phyloP scores from a whole-genome alignment of 2,329 filamentous ascomycete genomes.

The Paecilomyces fulvus region DNA sequence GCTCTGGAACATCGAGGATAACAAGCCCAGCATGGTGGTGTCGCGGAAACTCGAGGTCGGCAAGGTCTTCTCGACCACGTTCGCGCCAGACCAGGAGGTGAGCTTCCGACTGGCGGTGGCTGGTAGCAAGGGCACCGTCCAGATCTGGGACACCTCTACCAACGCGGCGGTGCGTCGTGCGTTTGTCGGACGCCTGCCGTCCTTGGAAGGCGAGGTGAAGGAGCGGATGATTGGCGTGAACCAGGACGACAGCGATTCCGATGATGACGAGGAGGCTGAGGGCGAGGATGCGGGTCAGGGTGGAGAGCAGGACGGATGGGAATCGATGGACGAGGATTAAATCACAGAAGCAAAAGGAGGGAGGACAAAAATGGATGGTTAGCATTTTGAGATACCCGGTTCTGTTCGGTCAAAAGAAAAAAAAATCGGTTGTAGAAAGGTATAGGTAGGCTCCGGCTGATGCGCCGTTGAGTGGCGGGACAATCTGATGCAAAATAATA shows the following conservation, averaged over 20 bases:
- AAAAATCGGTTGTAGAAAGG: not conserved
- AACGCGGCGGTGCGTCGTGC: slow-evolving; percentile 77
- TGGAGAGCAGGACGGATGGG: slow-evolving; percentile 41
- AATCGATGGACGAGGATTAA: slow-evolving; percentile 48
- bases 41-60: slow-evolving; percentile 88
- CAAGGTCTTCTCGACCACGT: slow-evolving; percentile 84
- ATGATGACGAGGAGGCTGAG: slow-evolving; percentile 49
- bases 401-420: not conserved
- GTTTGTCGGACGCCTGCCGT: slow-evolving; percentile 65
- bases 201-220: slow-evolving; percentile 52
- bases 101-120: slow-evolving; percentile 88
- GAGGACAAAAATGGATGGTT: not conserved
- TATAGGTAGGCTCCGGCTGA: not conserved
- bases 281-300: slow-evolving; percentile 41
- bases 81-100: slow-evolving; percentile 83
- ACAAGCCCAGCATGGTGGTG: slow-evolving; percentile 81
- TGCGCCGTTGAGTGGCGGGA: not conserved
- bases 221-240: slow-evolving; percentile 73
- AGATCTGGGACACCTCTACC: slow-evolving; percentile 95
- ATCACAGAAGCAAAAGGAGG: not conserved
- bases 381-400: not conserved
- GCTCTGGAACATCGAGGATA: slow-evolving; percentile 81
- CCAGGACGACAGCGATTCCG: slow-evolving; percentile 56
- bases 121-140: slow-evolving; percentile 84
- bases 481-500: not conserved